Evolutionary conservation across 805 yeast genomes (phyloP), one percentile per base, ranked within the genome.

Genomic region (Candida incommunis): DNA sequence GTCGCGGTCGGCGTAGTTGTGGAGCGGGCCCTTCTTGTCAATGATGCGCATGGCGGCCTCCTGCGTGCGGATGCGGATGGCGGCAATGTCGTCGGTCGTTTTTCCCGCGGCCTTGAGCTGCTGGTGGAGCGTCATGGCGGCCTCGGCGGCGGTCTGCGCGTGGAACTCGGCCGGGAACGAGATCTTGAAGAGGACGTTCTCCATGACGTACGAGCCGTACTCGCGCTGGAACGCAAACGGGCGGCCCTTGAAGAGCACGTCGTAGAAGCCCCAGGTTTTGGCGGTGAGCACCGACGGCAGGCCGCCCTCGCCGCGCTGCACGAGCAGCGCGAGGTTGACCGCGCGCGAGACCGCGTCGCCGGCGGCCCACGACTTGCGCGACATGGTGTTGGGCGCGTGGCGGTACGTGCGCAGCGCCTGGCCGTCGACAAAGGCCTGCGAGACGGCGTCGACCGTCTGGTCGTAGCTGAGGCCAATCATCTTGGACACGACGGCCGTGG

Each of bases 341-440:
- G 80, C 81, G 48, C 80, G 65, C 15, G 76, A 65, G 43, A 69
- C 70, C 11, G 80, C 80, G 53, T 75, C 80, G 48, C 80, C 81
- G 13, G 81, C 81, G 23, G 81, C 81, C 81, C 81, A 75, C 1
- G 79, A 74, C 61, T 75, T 75, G 55, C 80, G 68, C 5, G 77
- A 70, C 61, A 75, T 74, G 43, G 80, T 76, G 60, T 75, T 75
- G 50, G 81, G 80, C 7, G 80, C 76, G 54, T 75, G 81, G 54
- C 81, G 70, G 54, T 75, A 75, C 24, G 80, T 76, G 59, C 81
- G 67, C 48, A 75, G 61, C 3, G 76, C 53, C 51, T 73, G 78
- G 24, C 80, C 80, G 58, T 75, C 81, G 23, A 69, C 78, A 60
- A 75, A 74, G 5, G 80, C 79, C 49, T 75, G 80, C 3, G 79